Evolutionary conservation across 495 filamentous ascomycete species (phyloP), one percentile per base, ranked within the genome.

Genomic region (Penicillium bovifimosum): DNA sequence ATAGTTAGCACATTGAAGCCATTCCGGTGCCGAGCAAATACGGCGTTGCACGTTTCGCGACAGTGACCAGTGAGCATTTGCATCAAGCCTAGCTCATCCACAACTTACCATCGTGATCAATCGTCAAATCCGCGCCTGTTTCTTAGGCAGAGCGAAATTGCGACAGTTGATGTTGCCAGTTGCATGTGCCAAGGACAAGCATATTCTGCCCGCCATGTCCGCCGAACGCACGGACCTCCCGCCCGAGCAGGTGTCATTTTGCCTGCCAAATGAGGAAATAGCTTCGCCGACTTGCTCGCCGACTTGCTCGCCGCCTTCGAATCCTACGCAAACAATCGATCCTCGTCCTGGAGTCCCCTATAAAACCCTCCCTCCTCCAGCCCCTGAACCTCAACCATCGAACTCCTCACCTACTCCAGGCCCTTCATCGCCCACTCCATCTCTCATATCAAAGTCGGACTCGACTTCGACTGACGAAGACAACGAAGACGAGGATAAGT

Each of bases 131-230:
- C 46, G 20, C 33, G 13, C 41, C 46, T 40, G 40, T 16, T 34
- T 28, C 14, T 18, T 11, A 29, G 28, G 35, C 41, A 40, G 34
- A 47, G 28, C 24, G 16, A 9, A 43, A 27, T 9, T 5, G 27
- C 41, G 26, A 29, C 33, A 40, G 53, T 41, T 33, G 26, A 54
- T 16, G 29, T 32, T 27, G 43, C 31, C 38, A 20, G 7, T 38
- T 41, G 10, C 16, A 47, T 11, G 16, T 41, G 46, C 40, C 29
- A 46, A 36, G 28, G 18, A 8, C 18, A 24, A 39, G 32, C 9
- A 7, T 28, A 55, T 66, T 66, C 63, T 66, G 63, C 63, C 63
- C 31, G 11, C 9, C 39, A 57, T 59, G 61, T 52, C 63, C 58
- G 60, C 60, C 49, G 34, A 50, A 36, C 40, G 62, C 63, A 63